phyloP scores from a whole-genome alignment of 495 filamentous ascomycete genomes.

The Paragyromitra xinjiangensis region DNA sequence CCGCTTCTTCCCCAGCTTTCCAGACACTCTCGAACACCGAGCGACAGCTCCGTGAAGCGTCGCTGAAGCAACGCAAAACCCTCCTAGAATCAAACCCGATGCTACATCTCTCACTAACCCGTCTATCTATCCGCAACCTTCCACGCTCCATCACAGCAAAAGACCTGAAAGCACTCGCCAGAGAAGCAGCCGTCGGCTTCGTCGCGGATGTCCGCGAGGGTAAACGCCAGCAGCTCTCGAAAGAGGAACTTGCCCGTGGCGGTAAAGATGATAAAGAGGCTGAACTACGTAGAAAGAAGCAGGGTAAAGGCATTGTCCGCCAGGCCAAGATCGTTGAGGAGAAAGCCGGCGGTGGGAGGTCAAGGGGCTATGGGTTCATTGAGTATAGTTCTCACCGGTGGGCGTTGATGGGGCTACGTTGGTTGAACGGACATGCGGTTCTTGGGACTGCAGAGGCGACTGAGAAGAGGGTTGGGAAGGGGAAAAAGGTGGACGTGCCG shows the following conservation, averaged over 20 bases:
- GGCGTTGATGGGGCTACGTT: slow-evolving; percentile 93
- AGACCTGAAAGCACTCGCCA: slow-evolving; percentile 87
- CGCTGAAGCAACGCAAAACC: slow-evolving; percentile 84
- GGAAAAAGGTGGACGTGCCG: slow-evolving; percentile 48
- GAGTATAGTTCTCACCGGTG: slow-evolving; percentile 94
- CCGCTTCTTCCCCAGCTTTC: slow-evolving; percentile 75
- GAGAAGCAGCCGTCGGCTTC: slow-evolving; percentile 90
- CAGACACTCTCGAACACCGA: slow-evolving; percentile 79
- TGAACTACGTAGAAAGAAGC: slow-evolving; percentile 77
- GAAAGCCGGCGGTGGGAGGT: slow-evolving; percentile 76
- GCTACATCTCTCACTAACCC: slow-evolving; percentile 87
- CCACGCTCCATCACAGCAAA: slow-evolving; percentile 85
- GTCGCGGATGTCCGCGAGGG: slow-evolving; percentile 85
- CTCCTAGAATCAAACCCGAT: slow-evolving; percentile 89
- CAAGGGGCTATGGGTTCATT: slow-evolving; percentile 94
- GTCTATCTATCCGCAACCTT: slow-evolving; percentile 92
- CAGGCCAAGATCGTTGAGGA: slow-evolving; percentile 97
- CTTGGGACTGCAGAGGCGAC: slow-evolving; percentile 58
- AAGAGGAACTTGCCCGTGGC: slow-evolving; percentile 82
- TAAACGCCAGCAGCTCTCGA: slow-evolving; percentile 76
- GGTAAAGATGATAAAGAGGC: slow-evolving; percentile 80
- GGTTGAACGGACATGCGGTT: slow-evolving; percentile 87
- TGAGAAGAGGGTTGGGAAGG: slow-evolving; percentile 40
- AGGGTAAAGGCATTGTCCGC: slow-evolving; percentile 90
- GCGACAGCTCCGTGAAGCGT: slow-evolving; percentile 85